Percentiles rank a stretch among this genome's conserved stretches.
Conservation (phyloP, 2,329 filamentous ascomycete species). For the Aulographum hederae region DNA sequence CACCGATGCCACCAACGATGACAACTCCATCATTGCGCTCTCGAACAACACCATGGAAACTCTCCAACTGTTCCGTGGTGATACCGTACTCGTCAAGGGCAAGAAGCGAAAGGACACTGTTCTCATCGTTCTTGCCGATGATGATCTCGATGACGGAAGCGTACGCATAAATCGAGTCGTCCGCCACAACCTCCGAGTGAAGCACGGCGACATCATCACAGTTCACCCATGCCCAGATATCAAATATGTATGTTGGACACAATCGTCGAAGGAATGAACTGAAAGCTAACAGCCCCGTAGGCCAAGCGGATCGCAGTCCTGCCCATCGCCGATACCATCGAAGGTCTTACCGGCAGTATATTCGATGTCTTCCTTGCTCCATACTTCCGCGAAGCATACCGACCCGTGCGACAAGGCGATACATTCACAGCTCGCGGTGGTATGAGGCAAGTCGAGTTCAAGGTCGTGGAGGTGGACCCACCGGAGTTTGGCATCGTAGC, state of each 20-base stretch:
- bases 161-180: conserved; percentile 97
- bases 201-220: conserved; percentile 95
- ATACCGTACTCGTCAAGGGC: conserved; percentile 94
- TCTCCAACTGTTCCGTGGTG: conserved; percentile 93
- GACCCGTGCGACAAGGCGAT: conserved; percentile 91
- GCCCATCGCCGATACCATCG: conserved; percentile 93
- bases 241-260: conserved; percentile 73
- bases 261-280: conserved; percentile 2
- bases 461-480: conserved; percentile 96
- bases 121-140: conserved; percentile 89
- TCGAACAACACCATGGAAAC: conserved; percentile 99
- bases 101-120: conserved; percentile 99
- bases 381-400: conserved; percentile 98
- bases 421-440: conserved; percentile 93
- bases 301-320: conserved; percentile 98
- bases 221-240: conserved; percentile 97
- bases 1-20: conserved; percentile 96
- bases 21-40: conserved; percentile 97
- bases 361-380: conserved; percentile 99
- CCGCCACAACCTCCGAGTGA: conserved; percentile 93
- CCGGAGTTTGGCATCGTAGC: conserved; percentile 98
- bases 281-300: conserved; percentile 29
- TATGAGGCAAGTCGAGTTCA: conserved; percentile 99
- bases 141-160: conserved; percentile 93
- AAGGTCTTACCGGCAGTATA: conserved; percentile 90